Percentiles rank a stretch among this genome's conserved stretches.
Conservation (phyloP, 306 rosid genomes). For the Gleditsia sinensis region DNA sequence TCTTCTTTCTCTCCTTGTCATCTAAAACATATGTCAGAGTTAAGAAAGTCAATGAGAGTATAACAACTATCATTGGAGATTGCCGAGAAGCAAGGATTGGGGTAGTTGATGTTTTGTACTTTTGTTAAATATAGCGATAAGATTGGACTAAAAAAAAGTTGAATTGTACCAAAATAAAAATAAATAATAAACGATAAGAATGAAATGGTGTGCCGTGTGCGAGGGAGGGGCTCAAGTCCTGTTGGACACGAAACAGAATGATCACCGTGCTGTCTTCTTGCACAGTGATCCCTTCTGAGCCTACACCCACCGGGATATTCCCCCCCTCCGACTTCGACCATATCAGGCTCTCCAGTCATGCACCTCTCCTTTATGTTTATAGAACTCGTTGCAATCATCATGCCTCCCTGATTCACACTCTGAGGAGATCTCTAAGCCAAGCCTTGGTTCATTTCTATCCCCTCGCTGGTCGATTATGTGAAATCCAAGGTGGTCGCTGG, state of each 20-base stretch:
- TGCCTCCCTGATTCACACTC: neutral
- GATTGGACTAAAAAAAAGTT: no score
- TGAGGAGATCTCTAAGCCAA: neutral
- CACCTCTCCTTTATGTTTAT: neutral
- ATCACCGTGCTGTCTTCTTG: neutral
- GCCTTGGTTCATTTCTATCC: slow-evolving; percentile 6
- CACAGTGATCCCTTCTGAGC: neutral
- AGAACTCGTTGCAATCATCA: neutral
- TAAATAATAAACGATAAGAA: no score
- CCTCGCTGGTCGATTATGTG: neutral
- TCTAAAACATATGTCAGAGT: no score
- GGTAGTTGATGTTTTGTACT: no score
- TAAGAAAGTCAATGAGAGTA: no score
- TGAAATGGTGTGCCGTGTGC: no score
- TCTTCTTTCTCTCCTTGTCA: no score
- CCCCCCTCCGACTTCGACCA: slow-evolving; percentile 3
- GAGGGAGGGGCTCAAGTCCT: no score
- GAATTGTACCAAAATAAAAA: no score
- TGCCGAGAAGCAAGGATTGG: no score
- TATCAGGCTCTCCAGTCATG: neutral
- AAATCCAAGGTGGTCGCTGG: neutral
- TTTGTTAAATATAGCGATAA: no score
- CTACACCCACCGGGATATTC: slow-evolving; percentile 1
- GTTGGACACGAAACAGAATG: neutral
- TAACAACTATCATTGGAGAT: no score